Conservation (phyloP, 139 green algal species). For the Coccomyxa sp. region DNA sequence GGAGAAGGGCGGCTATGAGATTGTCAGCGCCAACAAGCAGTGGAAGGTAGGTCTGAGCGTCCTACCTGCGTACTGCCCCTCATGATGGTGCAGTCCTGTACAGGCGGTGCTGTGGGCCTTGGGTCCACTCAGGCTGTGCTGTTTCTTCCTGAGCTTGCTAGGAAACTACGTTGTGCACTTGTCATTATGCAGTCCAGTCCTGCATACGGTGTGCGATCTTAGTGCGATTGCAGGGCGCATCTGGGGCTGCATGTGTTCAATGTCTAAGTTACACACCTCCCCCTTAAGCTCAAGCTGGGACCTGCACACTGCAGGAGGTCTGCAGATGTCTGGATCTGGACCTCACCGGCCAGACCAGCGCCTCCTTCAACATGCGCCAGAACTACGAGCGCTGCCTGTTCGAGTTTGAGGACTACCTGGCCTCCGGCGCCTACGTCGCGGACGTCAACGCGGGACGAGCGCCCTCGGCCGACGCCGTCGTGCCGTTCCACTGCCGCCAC, state of each 20-base stretch:
- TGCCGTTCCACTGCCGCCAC: neutral
- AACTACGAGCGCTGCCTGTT: slow-evolving; percentile 78
- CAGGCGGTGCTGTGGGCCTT: too few species aligned
- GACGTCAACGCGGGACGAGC: slow-evolving; percentile 29
- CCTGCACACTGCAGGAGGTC: slow-evolving; percentile 52
- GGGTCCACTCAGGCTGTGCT: neutral
- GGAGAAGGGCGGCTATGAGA: slow-evolving; percentile 65
- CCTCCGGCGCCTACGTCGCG: slow-evolving; percentile 30
- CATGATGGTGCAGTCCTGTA: too few species aligned
- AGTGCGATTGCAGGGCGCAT: too few species aligned
- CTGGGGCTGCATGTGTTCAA: too few species aligned
- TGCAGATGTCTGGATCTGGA: slow-evolving; percentile 59
- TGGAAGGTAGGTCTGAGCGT: slow-evolving; percentile 38
- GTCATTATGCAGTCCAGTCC: too few species aligned
- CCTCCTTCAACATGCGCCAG: slow-evolving; percentile 64
- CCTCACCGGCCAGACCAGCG: slow-evolving; percentile 54
- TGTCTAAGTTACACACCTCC: too few species aligned
- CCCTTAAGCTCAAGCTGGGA: too few species aligned
- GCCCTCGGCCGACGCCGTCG: slow-evolving; percentile 21
- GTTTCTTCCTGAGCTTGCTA: too few species aligned
- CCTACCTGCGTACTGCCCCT: too few species aligned
- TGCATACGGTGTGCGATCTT: too few species aligned
- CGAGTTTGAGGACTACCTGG: slow-evolving; percentile 77
- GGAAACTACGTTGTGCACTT: too few species aligned
- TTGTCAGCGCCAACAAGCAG: slow-evolving; percentile 51